Evolutionary conservation across 169 alveolate species (phyloP), one percentile per base, ranked within the genome.

Genomic region (Plasmodium ovale): DNA sequence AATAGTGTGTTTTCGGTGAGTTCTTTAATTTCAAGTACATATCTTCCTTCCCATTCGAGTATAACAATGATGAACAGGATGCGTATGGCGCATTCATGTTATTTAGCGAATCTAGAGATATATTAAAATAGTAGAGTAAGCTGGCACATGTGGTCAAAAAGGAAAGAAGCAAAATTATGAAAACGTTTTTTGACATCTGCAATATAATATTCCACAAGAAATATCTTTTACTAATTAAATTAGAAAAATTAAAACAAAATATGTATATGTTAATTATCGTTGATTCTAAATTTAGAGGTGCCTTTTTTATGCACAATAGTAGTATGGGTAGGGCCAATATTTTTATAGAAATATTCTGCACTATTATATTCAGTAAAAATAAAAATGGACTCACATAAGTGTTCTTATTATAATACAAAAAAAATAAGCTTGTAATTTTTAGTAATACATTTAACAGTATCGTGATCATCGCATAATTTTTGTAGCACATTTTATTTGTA

Each of bases 141-240:
- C 88, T 74, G 35, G 77, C 59, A 60, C 88, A 74, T 25, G 88
- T 74, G 4, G 88, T 74, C 44, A 74, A 39, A 54, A 74, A 74
- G 51, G 88, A 74, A 51, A 74, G 88, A 49, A 74, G 74, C 14
- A 74, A 49, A 74, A 74, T 62, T 60, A 59, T 74, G 33, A 74
- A 74, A 35, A 74, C 88, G 42, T 59, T 74, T 25, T 74, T 74
- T 53, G 88, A 62, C 77, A 74, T 62, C 16, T 74, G 77, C 37
- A 74, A 44, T 42, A 74, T 74, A 16, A 74, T 62, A 74, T 74
- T 62, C 88, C 88, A 74, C 53, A 74, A 60, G 44, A 74, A 74
- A 60, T 74, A 74, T 74, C 88, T 59, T 74, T 74, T 74, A 49
- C 88, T 74, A 74, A 74, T 74, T 21, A 74, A 74, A 25, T 74